Conservation (phyloP, 2,329 filamentous ascomycete species). For the Gaeumannomyces sp. region DNA sequence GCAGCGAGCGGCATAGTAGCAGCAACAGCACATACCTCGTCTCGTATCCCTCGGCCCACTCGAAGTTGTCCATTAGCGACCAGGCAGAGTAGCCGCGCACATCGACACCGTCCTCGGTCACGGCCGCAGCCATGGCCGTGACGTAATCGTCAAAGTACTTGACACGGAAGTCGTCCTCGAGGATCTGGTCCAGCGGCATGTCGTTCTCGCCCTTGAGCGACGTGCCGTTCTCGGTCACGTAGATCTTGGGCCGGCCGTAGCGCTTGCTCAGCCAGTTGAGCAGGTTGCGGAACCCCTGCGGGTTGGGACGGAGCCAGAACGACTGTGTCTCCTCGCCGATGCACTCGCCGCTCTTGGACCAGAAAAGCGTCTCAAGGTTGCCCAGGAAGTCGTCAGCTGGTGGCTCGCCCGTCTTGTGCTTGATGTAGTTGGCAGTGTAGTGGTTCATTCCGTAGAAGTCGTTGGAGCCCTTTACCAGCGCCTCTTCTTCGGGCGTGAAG, state of each 20-base stretch:
- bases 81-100: constrained; percentile 78
- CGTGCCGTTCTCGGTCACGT: constrained; percentile 85
- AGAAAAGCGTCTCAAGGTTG: constrained; percentile 66
- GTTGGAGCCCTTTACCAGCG: constrained; percentile 76
- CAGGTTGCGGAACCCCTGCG: constrained; percentile 70
- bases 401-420: constrained; percentile 57
- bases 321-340: constrained; percentile 81
- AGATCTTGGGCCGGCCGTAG: constrained; percentile 71
- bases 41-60: constrained; percentile 88
- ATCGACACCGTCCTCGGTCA: constrained; percentile 65
- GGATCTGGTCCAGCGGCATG: constrained; percentile 59
- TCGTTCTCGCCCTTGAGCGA: constrained; percentile 79
- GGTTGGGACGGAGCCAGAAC: constrained; percentile 71
- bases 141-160: constrained; percentile 77
- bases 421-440: constrained; percentile 85
- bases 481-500: constrained; percentile 66
- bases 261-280: constrained; percentile 71
- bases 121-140: constrained; percentile 67
- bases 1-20: constrained; percentile 1
- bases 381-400: constrained; percentile 64
- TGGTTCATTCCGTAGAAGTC: constrained; percentile 96
- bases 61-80: constrained; percentile 87
- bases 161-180: constrained; percentile 76
- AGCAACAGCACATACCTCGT: constrained; percentile 43
- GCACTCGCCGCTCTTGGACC: constrained; percentile 64